Evolutionary conservation across 495 filamentous ascomycete genomes (phyloP), one percentile per base, ranked within the genome.

Genomic region (Penicillium steckii): DNA sequence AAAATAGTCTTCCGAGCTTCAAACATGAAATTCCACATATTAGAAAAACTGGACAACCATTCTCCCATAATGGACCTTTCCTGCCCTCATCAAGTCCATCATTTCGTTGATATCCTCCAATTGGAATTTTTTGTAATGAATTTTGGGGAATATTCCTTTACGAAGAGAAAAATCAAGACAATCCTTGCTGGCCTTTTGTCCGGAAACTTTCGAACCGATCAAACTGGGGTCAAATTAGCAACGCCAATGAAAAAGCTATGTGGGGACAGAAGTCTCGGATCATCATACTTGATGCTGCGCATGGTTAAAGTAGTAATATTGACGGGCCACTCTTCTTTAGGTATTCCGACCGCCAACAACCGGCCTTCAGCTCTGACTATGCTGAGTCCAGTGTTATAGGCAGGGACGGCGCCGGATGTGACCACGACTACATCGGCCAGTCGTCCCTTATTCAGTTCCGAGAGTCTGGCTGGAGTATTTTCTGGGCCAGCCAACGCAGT

Each of bases 41-140:
- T 26, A 55, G 25, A 45, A 50, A 30, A 56, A 56, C 9, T 44
- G 53, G 18, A 56, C 26, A 9, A 42, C 46, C 46, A 56, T 56
- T 27, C 46, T 35, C 17, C 52, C 52, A 15, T 50, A 46, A 0
- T 56, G 23, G 23, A 56, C 52, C 15, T 50, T 50, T 7, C 53
- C 53, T 40, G 43, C 52, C 22, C 45, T n/a, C 59, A 62, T 55
- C 15, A 62, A 41, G 3, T 27, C 55, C 5, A 62, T 49, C 59
- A 62, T 62, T 48, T 62, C 59, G 44, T 62, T 62, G 27, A 62
- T 55, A 48, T 58, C 59, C 30, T 58, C 59, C 30, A 58, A 38
- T 41, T 52, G 48, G 17, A 62, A 62, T 8, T 55, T 42, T 13
- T 52, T 47, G 30, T 47, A 52, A 12, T 62, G 38, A 1, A 62